Conservation (phyloP, 345 rosid genomes). For the Sapria himalayana region DNA sequence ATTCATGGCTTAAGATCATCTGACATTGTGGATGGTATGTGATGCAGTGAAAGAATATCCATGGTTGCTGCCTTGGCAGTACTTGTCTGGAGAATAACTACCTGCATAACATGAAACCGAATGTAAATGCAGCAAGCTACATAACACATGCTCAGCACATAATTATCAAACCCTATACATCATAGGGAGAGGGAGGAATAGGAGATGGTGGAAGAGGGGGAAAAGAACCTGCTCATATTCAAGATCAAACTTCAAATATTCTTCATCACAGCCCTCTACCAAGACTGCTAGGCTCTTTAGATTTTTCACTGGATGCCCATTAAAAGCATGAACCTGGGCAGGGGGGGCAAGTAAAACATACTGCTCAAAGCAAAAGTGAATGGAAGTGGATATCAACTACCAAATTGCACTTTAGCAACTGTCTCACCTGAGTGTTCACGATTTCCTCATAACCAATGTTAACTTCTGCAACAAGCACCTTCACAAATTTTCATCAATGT, state of each 20-base stretch:
- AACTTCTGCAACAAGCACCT: slow-evolving; percentile 91
- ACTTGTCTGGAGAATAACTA: slow-evolving; percentile 42
- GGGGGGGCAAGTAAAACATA: too few species aligned
- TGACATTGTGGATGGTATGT: slow-evolving; percentile 77
- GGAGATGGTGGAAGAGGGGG: slow-evolving; percentile 1
- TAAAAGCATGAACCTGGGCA: slow-evolving; percentile 55
- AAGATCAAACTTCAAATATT: slow-evolving; percentile 57
- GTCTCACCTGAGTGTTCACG: slow-evolving; percentile 69
- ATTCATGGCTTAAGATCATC: slow-evolving; percentile 53
- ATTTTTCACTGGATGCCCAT: slow-evolving; percentile 68
- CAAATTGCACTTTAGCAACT: too few species aligned
- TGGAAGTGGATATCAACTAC: too few species aligned
- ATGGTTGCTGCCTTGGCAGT: slow-evolving; percentile 62
- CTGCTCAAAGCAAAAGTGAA: too few species aligned
- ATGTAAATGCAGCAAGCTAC: too few species aligned
- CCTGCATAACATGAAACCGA: slow-evolving; percentile 25
- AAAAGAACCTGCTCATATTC: slow-evolving; percentile 64
- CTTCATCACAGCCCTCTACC: slow-evolving; percentile 72
- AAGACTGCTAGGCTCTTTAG: slow-evolving; percentile 56
- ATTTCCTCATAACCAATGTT: slow-evolving; percentile 90
- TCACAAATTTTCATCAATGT: slow-evolving; percentile 4
- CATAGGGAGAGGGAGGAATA: background rate
- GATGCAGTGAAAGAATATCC: slow-evolving; percentile 62
- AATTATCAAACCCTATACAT: too few species aligned
- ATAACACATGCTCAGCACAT: too few species aligned